phyloP scores from a whole-genome alignment of 495 filamentous ascomycete genomes.

The Saxispiralis lemnorum region DNA sequence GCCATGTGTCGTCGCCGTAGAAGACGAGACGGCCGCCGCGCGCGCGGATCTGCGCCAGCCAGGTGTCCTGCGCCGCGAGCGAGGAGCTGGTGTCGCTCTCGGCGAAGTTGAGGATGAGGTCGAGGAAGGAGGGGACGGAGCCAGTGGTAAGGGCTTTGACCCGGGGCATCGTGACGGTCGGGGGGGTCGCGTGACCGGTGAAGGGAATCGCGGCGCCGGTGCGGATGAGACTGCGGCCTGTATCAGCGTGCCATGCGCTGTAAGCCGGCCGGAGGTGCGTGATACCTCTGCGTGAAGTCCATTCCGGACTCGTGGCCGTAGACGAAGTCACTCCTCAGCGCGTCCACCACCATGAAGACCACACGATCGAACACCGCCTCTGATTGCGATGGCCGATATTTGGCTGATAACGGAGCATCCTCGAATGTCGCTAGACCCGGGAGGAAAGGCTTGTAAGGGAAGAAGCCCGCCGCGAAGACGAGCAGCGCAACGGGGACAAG shows the following conservation, averaged over 20 bases:
- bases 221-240: slow-evolving; percentile 53
- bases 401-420: background rate
- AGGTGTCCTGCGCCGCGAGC: slow-evolving; percentile 76
- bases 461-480: slow-evolving; percentile 81
- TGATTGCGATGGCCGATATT: slow-evolving; percentile 17
- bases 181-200: slow-evolving; percentile 86
- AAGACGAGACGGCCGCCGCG: slow-evolving; percentile 55
- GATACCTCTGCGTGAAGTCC: slow-evolving; percentile 70
- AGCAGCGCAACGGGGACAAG: slow-evolving; percentile 62
- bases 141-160: slow-evolving; percentile 96
- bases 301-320: slow-evolving; percentile 71
- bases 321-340: slow-evolving; percentile 90
- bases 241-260: too few species aligned
- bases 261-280: too few species aligned
- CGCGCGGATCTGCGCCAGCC: slow-evolving; percentile 79
- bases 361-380: slow-evolving; percentile 66
- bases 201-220: slow-evolving; percentile 73
- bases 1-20: slow-evolving; percentile 97
- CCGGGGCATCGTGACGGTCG: slow-evolving; percentile 95
- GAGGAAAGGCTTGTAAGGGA: slow-evolving; percentile 89
- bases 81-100: slow-evolving; percentile 81
- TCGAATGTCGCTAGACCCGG: slow-evolving; percentile 43
- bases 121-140: slow-evolving; percentile 87
- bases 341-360: slow-evolving; percentile 96
- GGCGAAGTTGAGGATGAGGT: slow-evolving; percentile 91